Percentiles rank a stretch among this genome's conserved stretches.
Conservation (phyloP, 306 rosid species). For the apple (Malus domestica) region DNA sequence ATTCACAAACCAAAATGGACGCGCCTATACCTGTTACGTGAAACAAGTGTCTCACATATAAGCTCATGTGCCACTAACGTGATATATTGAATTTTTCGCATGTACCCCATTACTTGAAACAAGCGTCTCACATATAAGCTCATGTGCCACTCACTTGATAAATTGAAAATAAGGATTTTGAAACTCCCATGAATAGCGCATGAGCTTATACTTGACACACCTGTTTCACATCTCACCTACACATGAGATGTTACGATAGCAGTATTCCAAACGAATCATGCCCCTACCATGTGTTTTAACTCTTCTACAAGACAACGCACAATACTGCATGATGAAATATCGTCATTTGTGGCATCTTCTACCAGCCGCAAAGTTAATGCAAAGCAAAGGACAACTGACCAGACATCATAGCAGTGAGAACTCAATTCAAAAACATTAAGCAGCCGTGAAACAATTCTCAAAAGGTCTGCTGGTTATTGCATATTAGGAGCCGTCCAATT, state of each 20-base stretch:
- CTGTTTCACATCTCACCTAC: neutral
- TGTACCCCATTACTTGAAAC: no score
- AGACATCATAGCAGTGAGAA: neutral
- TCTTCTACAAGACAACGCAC: neutral
- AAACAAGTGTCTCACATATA: no score
- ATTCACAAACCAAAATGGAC: neutral
- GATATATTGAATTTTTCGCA: no score
- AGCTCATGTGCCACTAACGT: no score
- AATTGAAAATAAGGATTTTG: no score
- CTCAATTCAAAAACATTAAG: neutral
- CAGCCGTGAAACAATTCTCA: neutral
- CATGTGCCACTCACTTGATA: no score
- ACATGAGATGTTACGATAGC: neutral
- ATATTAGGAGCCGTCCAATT: conserved; percentile 58
- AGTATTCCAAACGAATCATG: neutral
- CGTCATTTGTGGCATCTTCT: neutral
- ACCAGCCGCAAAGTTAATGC: neutral
- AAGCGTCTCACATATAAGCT: no score
- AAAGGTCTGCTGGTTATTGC: no score
- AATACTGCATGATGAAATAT: no score
- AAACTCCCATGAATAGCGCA: no score
- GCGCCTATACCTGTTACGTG: no score
- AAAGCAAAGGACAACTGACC: neutral
- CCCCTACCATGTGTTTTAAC: neutral
- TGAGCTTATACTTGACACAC: neutral